Evolutionary conservation across 805 yeast genomes (phyloP), one percentile per base, ranked within the genome.

Genomic region (Lipomyces sp.): DNA sequence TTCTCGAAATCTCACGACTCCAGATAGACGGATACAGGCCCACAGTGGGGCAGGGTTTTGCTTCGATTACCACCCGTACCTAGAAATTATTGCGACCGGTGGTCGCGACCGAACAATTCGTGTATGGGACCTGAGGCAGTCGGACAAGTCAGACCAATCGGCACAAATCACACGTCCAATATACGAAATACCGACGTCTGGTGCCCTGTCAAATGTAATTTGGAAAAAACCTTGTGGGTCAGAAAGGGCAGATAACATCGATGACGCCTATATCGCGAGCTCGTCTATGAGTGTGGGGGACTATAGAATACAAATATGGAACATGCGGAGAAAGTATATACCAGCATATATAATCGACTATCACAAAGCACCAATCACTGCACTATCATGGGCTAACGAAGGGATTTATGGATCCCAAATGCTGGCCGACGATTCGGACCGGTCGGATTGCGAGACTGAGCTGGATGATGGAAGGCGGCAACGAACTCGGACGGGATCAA

Each of bases 1-100:
- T 78, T 73, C 90, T n/a, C 82, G 98, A 64, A 83, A 84, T 48
- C 87, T 94, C 3, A 72, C 77, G 11, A 32, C 30, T 15, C 81
- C 81, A 59, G 98, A 94, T 72, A 81, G 87, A 60, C 86, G 88
- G 66, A 83, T 95, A 75, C 90, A 89, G 73, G 96, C 97, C 2
- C 98, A 94, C 75, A 85, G 92, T 1, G 97, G 97, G 0, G 96
- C 97, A 1, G 98, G 97, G 0, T 80, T 93, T 18, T 86, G 96
- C 3, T 77, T 95, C 3, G 92, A 91, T 73, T 92, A 97, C 87
- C 97, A 93, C 74, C 96, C 96, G 0, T 87, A 86, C 50, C 76
- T 83, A 48, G 97, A 93, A 69, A 90, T 88, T 73, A 84, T 95
- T 29, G 87, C 88, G 4, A 90, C 97, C 29, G 98, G 98, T 15